Conservation (phyloP, 345 rosid species). For the Arabidopsis arenosa region DNA sequence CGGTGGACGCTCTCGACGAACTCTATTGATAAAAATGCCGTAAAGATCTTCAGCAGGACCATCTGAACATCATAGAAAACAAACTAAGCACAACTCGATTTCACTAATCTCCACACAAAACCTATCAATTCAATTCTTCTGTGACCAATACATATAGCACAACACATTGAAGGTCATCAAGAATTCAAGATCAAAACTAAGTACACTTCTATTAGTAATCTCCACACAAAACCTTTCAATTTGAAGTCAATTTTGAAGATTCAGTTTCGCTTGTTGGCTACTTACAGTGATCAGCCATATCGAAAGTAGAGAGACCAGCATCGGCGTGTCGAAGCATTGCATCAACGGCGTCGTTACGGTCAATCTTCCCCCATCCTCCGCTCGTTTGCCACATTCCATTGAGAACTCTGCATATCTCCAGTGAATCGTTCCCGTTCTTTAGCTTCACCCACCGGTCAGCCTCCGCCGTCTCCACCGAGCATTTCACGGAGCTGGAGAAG, state of each 20-base stretch:
- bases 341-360: slow-evolving; percentile 78
- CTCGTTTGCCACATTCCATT: slow-evolving; percentile 98
- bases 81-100: not conserved
- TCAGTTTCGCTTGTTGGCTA: not conserved
- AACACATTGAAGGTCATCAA: too few species aligned
- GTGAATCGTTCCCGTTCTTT: slow-evolving; percentile 80
- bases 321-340: slow-evolving; percentile 83
- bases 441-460: slow-evolving; percentile 54
- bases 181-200: not conserved
- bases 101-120: not conserved
- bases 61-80: slow-evolving; percentile 48
- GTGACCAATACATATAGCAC: too few species aligned
- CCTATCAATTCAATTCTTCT: not conserved
- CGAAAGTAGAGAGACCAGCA: slow-evolving; percentile 91
- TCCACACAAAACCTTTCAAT: not conserved
- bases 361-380: slow-evolving; percentile 91
- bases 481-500: slow-evolving; percentile 46
- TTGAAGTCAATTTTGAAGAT: not conserved
- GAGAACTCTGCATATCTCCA: slow-evolving; percentile 79
- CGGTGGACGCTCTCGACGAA: slow-evolving; percentile 79
- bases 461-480: slow-evolving; percentile 53
- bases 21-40: slow-evolving; percentile 83
- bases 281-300: slow-evolving; percentile 97
- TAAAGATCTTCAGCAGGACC: slow-evolving; percentile 98
- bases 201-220: not conserved